phyloP scores from a whole-genome alignment of 345 rosid genomes.

The Gossypium ekmanianum region DNA sequence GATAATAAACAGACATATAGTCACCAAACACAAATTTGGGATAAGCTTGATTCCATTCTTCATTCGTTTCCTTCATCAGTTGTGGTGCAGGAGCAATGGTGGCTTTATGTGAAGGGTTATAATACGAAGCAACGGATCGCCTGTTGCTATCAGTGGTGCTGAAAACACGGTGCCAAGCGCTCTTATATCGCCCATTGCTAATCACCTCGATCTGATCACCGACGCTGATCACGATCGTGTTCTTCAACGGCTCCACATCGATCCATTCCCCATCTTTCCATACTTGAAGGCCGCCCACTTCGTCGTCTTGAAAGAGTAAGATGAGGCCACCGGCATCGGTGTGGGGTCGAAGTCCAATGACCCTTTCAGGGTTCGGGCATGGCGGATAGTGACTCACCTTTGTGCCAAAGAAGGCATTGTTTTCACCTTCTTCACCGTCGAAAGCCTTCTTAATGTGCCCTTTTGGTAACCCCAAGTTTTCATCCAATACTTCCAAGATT shows the following conservation, averaged over 20 bases:
- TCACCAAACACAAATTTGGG: slow-evolving; percentile 86
- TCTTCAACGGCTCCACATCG: slow-evolving; percentile 76
- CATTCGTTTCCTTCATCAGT: slow-evolving; percentile 20
- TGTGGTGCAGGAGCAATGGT: slow-evolving; percentile 67
- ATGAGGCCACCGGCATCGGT: slow-evolving; percentile 97
- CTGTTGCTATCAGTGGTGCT: slow-evolving; percentile 52
- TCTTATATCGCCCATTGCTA: slow-evolving; percentile 85
- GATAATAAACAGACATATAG: slow-evolving; percentile 82
- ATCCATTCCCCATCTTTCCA: slow-evolving; percentile 78
- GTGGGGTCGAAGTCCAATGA: slow-evolving; percentile 77
- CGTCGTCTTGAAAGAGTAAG: slow-evolving; percentile 78
- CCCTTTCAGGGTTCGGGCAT: slow-evolving; percentile 70
- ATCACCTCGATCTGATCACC: slow-evolving; percentile 95
- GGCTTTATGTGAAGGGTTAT: slow-evolving; percentile 72
- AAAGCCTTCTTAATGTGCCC: slow-evolving; percentile 63
- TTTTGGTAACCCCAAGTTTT: slow-evolving; percentile 63
- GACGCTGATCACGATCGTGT: slow-evolving; percentile 72
- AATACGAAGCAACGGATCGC: slow-evolving; percentile 84
- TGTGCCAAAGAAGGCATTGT: slow-evolving; percentile 66
- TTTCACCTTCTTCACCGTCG: slow-evolving; percentile 40
- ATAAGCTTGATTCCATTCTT: slow-evolving; percentile 35
- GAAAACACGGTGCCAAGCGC: slow-evolving; percentile 76
- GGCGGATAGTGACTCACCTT: slow-evolving; percentile 96
- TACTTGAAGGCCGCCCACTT: slow-evolving; percentile 75
- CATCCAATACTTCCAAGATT: slow-evolving; percentile 84